Evolutionary conservation across 768 basidiomycete species (phyloP).

Genomic region (Gymnopilus dilepis): DNA sequence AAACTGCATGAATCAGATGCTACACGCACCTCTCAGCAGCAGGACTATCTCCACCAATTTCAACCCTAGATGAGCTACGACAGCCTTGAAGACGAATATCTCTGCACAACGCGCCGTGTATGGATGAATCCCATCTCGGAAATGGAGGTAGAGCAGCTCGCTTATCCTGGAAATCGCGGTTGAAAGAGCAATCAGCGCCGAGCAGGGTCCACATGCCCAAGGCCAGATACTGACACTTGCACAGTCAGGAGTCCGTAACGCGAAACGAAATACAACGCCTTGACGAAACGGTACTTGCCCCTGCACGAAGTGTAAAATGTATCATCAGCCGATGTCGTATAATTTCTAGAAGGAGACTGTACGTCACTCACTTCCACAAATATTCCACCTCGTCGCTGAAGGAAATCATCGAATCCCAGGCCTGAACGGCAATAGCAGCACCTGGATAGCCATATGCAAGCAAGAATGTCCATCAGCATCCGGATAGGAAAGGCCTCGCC

Average conservation of each 20-base stretch:
- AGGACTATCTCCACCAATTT: slow-evolving; percentile 27
- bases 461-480: background rate
- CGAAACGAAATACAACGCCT: slow-evolving; percentile 24
- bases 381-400: slow-evolving; percentile 29
- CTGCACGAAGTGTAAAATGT: background rate
- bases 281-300: slow-evolving; percentile 16
- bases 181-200: background rate
- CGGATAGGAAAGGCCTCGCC: background rate
- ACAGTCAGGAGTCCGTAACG: slow-evolving; percentile 24
- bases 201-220: too few species aligned
- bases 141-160: slow-evolving; percentile 13
- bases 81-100: slow-evolving; percentile 17
- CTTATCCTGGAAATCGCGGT: slow-evolving; percentile 10
- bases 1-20: background rate
- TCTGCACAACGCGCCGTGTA: slow-evolving; percentile 5
- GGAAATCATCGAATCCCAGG: slow-evolving; percentile 21
- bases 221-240: slow-evolving; percentile 23
- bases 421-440: slow-evolving; percentile 26
- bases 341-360: background rate
- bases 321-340: background rate
- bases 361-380: slow-evolving; percentile 23
- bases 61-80: slow-evolving; percentile 20
- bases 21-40: slow-evolving; percentile 22
- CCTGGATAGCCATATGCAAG: slow-evolving; percentile 11
- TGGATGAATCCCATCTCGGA: background rate